Evolutionary conservation across 2,329 filamentous ascomycete genomes (phyloP).

Genomic region (Teratosphaeriaceae sp.): DNA sequence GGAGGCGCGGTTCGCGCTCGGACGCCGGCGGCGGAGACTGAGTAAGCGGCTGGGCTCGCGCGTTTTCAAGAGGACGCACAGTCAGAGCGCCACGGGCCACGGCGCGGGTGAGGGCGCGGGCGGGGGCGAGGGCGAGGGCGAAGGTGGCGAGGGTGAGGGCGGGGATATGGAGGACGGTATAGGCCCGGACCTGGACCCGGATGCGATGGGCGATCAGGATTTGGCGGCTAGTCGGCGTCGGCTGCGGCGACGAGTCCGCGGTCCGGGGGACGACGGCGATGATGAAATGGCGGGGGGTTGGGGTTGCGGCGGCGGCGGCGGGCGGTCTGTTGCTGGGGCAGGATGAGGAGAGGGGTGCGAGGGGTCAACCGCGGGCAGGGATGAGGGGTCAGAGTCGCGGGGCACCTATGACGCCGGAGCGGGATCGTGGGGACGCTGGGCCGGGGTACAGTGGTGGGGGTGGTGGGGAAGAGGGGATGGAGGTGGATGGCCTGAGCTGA

Average conservation of each 20-base stretch:
- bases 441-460: no score
- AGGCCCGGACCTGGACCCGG: slow-evolving; percentile 33
- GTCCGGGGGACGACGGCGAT: slow-evolving; percentile 28
- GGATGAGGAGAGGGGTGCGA: no score
- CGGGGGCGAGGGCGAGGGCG: no score
- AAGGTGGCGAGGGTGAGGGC: no score
- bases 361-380: no score
- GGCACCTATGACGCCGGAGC: slow-evolving; percentile 2
- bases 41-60: slow-evolving; percentile 33
- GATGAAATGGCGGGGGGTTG: slow-evolving; percentile 4
- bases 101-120: background rate
- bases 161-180: background rate
- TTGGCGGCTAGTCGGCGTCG: slow-evolving; percentile 33
- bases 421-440: no score
- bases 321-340: no score
- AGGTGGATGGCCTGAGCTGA: no score
- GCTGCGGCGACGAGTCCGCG: slow-evolving; percentile 36
- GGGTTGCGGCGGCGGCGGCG: background rate
- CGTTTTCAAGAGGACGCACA: slow-evolving; percentile 41
- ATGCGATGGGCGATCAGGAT: slow-evolving; percentile 34
- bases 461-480: no score
- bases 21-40: slow-evolving; percentile 30
- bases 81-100: slow-evolving; percentile 36
- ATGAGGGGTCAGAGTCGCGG: background rate
- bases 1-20: slow-evolving; percentile 19